phyloP scores from a whole-genome alignment of 495 filamentous ascomycete species.

The Neurospora sp. region DNA sequence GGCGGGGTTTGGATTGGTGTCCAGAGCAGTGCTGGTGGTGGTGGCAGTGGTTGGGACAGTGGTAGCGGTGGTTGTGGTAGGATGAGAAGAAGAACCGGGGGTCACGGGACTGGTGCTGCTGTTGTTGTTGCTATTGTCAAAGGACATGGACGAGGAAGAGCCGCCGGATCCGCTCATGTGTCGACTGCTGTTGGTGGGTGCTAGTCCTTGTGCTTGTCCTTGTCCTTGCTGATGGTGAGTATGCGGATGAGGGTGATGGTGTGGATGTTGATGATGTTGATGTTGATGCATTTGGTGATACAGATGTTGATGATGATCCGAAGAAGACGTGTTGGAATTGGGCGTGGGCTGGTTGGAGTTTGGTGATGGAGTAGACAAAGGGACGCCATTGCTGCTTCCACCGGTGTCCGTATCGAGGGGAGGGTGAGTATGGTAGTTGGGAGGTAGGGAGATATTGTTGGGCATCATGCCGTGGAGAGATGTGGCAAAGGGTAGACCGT shows the following conservation, averaged over 20 bases:
- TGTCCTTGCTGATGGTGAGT: slow-evolving; percentile 15
- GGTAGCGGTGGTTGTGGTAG: background rate
- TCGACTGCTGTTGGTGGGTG: slow-evolving; percentile 14
- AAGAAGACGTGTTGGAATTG: slow-evolving; percentile 37
- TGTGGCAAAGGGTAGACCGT: slow-evolving; percentile 10
- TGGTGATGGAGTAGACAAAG: slow-evolving; percentile 27
- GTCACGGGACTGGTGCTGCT: background rate
- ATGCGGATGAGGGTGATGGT: slow-evolving; percentile 33
- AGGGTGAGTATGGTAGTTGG: background rate
- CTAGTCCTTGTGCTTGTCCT: slow-evolving; percentile 22
- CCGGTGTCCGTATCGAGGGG: slow-evolving; percentile 11
- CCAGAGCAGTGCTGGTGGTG: background rate
- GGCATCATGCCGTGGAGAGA: slow-evolving; percentile 20
- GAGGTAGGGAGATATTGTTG: slow-evolving; percentile 17
- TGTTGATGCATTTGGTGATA: slow-evolving; percentile 11
- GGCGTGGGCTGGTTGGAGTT: slow-evolving; percentile 39
- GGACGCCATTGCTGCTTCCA: slow-evolving; percentile 26
- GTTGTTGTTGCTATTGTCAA: background rate
- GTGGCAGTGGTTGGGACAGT: background rate
- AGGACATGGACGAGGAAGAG: background rate
- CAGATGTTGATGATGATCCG: slow-evolving; percentile 28
- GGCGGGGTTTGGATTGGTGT: background rate
- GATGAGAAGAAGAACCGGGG: background rate
- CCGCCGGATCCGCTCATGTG: slow-evolving; percentile 15
- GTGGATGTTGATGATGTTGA: slow-evolving; percentile 32